Evolutionary conservation across 73 alveolate species (phyloP).

Genomic region (Uronychia setigera): DNA sequence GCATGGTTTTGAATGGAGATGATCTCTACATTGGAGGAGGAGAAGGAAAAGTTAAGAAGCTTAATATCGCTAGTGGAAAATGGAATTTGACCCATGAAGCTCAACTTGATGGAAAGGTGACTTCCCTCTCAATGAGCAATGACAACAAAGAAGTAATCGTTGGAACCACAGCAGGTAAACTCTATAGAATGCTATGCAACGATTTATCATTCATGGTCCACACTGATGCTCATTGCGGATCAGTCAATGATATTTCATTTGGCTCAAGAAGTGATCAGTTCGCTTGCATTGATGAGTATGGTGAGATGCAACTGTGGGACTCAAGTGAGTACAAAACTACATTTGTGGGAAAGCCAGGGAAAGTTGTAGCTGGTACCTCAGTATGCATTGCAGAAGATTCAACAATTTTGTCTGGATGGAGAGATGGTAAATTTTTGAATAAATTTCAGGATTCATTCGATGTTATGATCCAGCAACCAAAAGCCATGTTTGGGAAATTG

Average conservation of each 20-base stretch:
- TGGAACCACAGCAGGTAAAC: conserved; percentile 83
- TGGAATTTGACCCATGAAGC: conserved; percentile 84
- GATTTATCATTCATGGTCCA: conserved; percentile 81
- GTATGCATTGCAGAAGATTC: conserved; percentile 80
- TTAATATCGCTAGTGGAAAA: conserved; percentile 74
- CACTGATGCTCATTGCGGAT: conserved; percentile 89
- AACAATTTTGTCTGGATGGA: conserved; percentile 84
- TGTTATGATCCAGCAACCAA: conserved; percentile 56
- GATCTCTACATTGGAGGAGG: conserved; percentile 88
- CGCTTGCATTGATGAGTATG: conserved; percentile 86
- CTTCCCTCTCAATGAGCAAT: conserved; percentile 67
- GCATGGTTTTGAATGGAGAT: conserved; percentile 73
- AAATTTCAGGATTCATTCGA: conserved; percentile 65
- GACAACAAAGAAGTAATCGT: conserved; percentile 84
- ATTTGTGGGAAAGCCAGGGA: conserved; percentile 72
- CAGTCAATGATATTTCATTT: conserved; percentile 80
- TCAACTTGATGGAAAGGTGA: conserved; percentile 79
- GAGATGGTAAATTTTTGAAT: conserved; percentile 43
- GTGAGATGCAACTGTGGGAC: conserved; percentile 87
- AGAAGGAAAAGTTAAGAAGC: conserved; percentile 93
- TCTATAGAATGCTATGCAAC: conserved; percentile 83
- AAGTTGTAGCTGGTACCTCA: conserved; percentile 74
- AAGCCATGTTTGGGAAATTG: conserved; percentile 74
- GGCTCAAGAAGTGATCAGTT: conserved; percentile 78
- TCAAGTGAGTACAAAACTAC: conserved; percentile 85